phyloP scores from a whole-genome alignment of 108 stramenopile species.

The Bacterosira constricta region DNA sequence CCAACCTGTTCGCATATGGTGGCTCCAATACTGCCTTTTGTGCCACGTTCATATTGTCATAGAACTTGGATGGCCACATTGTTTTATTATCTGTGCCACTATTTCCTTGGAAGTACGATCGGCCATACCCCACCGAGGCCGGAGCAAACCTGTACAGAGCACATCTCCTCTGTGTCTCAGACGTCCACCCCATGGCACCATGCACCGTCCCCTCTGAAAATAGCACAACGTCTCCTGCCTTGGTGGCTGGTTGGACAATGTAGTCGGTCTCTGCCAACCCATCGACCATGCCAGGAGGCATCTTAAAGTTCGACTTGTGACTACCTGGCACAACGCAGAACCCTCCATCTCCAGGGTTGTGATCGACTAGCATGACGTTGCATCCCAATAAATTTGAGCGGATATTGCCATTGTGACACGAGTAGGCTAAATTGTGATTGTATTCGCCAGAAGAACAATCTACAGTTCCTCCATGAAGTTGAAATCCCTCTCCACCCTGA shows the following conservation, averaged over 20 bases:
- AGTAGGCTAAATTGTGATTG: constrained; percentile 85
- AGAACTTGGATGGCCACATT: constrained; percentile 77
- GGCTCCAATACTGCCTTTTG: constrained; percentile 88
- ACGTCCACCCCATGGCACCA: constrained; percentile 87
- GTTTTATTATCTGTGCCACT: constrained; percentile 36
- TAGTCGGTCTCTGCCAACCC: constrained; percentile 74
- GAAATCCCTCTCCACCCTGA: constrained; percentile 89
- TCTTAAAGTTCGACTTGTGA: constrained; percentile 91
- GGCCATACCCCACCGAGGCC: constrained; percentile 80
- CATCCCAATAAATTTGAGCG: constrained; percentile 74
- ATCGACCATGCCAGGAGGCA: constrained; percentile 88
- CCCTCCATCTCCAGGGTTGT: constrained; percentile 86
- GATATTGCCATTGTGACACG: constrained; percentile 75
- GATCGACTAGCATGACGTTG: constrained; percentile 86
- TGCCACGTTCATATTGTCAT: constrained; percentile 78
- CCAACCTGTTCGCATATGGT: constrained; percentile 88
- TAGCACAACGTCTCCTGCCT: constrained; percentile 92
- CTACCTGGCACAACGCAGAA: constrained; percentile 92
- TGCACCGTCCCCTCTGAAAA: constrained; percentile 93
- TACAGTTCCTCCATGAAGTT: constrained; percentile 90
- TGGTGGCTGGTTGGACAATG: constrained; percentile 86
- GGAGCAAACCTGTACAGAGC: constrained; percentile 90
- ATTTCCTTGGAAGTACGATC: constrained; percentile 85
- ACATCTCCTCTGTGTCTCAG: constrained; percentile 64
- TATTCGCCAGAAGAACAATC: constrained; percentile 81